phyloP scores from a whole-genome alignment of 495 filamentous ascomycete genomes.

The Rostrohypoxylon terebratum region DNA sequence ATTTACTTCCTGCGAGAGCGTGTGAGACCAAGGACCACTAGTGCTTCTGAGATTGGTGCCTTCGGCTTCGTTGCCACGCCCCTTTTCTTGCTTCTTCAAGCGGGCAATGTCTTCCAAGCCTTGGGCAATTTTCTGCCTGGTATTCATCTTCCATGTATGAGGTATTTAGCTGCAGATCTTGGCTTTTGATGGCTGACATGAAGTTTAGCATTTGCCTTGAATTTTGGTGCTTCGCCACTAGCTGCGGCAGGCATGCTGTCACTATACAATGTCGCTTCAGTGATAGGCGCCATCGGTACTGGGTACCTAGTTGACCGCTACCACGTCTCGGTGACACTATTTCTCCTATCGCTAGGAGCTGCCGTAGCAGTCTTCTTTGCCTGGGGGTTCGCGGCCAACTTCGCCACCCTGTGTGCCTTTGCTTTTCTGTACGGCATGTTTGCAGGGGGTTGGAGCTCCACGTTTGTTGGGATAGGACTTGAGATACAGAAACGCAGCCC shows the following conservation, averaged over 20 bases:
- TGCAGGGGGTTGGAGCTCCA: constrained; percentile 59
- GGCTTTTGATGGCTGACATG: not conserved
- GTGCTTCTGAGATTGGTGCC: constrained; percentile 50
- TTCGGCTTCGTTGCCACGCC: constrained; percentile 60
- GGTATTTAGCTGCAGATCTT: not conserved
- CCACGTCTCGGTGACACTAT: constrained; percentile 69
- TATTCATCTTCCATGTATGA: constrained; percentile 67
- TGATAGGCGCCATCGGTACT: constrained; percentile 70
- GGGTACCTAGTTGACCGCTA: constrained; percentile 71
- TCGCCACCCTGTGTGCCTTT: constrained; percentile 72
- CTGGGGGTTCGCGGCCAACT: constrained; percentile 70
- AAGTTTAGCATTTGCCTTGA: constrained; percentile 31
- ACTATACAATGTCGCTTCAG: constrained; percentile 69
- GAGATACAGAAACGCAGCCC: constrained; percentile 63
- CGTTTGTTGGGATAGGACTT: constrained; percentile 70
- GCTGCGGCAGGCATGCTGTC: constrained; percentile 66
- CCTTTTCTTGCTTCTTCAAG: constrained; percentile 64
- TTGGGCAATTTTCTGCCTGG: constrained; percentile 76
- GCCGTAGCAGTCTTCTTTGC: constrained; percentile 71
- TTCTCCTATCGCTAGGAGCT: constrained; percentile 68
- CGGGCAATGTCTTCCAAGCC: constrained; percentile 69
- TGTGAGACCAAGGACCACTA: constrained; percentile 57
- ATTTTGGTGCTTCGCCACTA: constrained; percentile 55
- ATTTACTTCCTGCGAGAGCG: constrained; percentile 69
- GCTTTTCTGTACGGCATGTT: constrained; percentile 77